phyloP scores from a whole-genome alignment of 1,284 basidiomycete species.

The Tremellales sp. region DNA sequence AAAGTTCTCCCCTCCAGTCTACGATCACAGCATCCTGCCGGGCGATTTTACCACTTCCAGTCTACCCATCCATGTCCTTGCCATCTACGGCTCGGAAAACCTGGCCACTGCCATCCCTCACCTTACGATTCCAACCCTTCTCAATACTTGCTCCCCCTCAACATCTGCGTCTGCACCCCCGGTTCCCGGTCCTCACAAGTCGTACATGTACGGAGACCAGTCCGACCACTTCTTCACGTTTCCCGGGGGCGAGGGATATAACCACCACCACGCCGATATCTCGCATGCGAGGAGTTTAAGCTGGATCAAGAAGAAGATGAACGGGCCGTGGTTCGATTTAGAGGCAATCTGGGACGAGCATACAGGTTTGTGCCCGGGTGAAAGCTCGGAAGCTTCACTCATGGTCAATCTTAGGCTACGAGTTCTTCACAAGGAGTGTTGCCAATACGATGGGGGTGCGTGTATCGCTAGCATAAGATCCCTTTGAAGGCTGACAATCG shows the following conservation, averaged over 20 bases:
- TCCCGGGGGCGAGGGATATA: constrained; percentile 4
- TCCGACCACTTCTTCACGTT: constrained; percentile 2
- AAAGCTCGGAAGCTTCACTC: not conserved
- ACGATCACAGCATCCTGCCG: constrained; percentile 7
- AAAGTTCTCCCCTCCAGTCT: constrained; percentile 1
- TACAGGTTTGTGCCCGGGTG: not conserved
- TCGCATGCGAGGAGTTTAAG: constrained; percentile 8
- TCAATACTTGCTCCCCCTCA: not conserved
- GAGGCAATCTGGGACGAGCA: constrained; percentile 1
- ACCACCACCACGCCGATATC: constrained; percentile 6
- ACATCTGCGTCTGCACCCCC: not conserved
- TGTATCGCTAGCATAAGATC: too few relatives aligned
- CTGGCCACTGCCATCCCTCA: constrained; percentile 1
- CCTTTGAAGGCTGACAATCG: not conserved
- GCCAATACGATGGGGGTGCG: constrained; percentile 31
- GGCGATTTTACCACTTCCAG: not conserved
- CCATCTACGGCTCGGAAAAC: not conserved
- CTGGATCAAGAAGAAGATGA: constrained; percentile 8
- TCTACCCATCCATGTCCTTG: constrained; percentile 3
- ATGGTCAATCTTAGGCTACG: constrained; percentile 8
- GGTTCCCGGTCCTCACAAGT: constrained; percentile 1
- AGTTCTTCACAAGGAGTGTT: constrained; percentile 26
- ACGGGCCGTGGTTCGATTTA: not conserved
- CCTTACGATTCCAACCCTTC: constrained; percentile 2
- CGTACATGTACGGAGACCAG: constrained; percentile 5